phyloP scores from a whole-genome alignment of 257 asterid genomes.

The Buddleja alternifolia region DNA sequence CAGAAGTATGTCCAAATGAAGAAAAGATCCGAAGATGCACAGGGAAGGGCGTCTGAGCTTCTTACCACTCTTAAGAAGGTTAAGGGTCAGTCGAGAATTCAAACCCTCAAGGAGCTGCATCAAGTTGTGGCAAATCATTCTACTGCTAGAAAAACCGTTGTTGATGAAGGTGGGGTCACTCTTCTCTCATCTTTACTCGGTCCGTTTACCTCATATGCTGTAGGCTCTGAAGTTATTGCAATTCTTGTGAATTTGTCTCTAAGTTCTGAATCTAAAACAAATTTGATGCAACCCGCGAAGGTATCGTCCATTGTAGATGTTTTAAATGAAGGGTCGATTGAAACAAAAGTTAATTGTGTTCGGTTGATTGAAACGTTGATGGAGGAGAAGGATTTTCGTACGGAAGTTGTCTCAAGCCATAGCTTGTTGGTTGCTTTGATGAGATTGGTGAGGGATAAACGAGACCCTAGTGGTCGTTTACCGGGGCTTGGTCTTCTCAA shows the following conservation, averaged over 20 bases:
- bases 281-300: constrained; percentile 73
- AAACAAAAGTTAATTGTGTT: constrained; percentile 63
- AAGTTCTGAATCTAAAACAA: constrained; percentile 47
- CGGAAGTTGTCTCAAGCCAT: constrained; percentile 55
- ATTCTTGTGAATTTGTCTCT: constrained; percentile 55
- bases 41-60: constrained; percentile 62
- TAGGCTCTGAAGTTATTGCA: constrained; percentile 62
- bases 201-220: constrained; percentile 71
- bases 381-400: constrained; percentile 55
- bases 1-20: constrained; percentile 70
- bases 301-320: constrained; percentile 61
- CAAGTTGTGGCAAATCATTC: constrained; percentile 51
- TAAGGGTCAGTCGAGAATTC: constrained; percentile 66
- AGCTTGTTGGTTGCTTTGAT: constrained; percentile 62
- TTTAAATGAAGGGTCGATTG: constrained; percentile 67
- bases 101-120: constrained; percentile 61
- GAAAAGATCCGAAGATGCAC: constrained; percentile 70
- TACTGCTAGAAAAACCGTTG: constrained; percentile 56
- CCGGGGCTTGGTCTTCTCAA: constrained; percentile 64
- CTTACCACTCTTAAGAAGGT: constrained; percentile 54
- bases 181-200: constrained; percentile 64
- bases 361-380: constrained; percentile 51
- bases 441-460: constrained; percentile 58
- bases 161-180: constrained; percentile 57
- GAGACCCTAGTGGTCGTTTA: constrained; percentile 52